Conservation (phyloP, 805 yeast species). For the Ogataea polymorpha region DNA sequence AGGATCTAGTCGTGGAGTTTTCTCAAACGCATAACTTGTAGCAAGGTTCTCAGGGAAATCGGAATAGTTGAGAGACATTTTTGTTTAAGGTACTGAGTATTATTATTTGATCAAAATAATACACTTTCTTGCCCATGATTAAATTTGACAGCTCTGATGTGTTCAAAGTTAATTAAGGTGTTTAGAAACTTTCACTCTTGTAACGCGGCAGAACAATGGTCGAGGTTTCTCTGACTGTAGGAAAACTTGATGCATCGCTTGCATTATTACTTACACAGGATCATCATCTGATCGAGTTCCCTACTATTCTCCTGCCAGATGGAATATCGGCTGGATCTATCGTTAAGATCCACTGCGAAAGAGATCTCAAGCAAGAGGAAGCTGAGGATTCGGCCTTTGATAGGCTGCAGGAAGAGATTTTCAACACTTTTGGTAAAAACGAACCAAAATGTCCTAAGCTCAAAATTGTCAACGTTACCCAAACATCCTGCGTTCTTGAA, state of each 20-base stretch:
- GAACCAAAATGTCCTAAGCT: constrained; percentile 72
- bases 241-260: constrained; percentile 91
- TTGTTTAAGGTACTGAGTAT: no score
- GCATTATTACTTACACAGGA: constrained; percentile 84
- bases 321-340: constrained; percentile 92
- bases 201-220: constrained; percentile 46
- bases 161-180: constrained; percentile 1
- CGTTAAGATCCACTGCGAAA: constrained; percentile 78
- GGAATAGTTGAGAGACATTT: no score
- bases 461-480: constrained; percentile 75
- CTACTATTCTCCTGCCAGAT: constrained; percentile 88
- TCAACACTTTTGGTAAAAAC: constrained; percentile 65
- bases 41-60: no score
- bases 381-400: constrained; percentile 58
- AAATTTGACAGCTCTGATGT: constrained; percentile 7
- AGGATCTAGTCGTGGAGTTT: constrained; percentile 22
- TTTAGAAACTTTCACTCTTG: background rate
- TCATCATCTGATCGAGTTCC: constrained; percentile 93
- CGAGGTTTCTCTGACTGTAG: constrained; percentile 90
- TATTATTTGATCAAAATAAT: background rate
- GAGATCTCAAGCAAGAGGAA: constrained; percentile 64
- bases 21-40: no score
- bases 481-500: constrained; percentile 89
- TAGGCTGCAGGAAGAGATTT: constrained; percentile 67
- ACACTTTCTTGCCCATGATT: background rate